Percentiles rank a stretch among this genome's conserved stretches.
Conservation (phyloP, 106 monocot species). For the Allium sativum region DNA sequence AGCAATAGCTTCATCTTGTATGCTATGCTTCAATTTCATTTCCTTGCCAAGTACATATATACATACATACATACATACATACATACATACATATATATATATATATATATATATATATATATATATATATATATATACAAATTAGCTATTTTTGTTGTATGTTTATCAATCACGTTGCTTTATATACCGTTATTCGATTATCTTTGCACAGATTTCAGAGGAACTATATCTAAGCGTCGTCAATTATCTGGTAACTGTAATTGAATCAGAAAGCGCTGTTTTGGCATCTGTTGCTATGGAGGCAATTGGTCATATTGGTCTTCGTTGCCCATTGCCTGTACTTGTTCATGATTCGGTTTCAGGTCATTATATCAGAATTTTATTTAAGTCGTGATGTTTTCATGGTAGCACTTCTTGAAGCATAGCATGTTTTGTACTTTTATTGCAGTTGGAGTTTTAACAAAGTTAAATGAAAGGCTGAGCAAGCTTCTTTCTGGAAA, state of each 20-base stretch:
- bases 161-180: background rate
- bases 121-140: no score
- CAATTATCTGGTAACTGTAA: constrained; percentile 42
- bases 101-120: no score
- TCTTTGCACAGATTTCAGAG: constrained; percentile 45
- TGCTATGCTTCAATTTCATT: no score
- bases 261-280: constrained; percentile 53
- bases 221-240: constrained; percentile 24
- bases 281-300: constrained; percentile 77
- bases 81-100: no score
- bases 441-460: constrained; percentile 45
- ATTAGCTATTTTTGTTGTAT: background rate
- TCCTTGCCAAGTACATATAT: no score
- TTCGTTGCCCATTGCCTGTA: constrained; percentile 49
- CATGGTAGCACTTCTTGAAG: no score
- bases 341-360: constrained; percentile 32
- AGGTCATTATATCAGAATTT: constrained; percentile 23
- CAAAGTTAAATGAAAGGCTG: constrained; percentile 47
- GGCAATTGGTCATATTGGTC: constrained; percentile 92
- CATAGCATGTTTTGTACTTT: background rate
- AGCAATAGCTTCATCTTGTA: no score
- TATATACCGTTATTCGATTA: background rate
- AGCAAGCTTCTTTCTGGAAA: constrained; percentile 55
- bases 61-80: no score
- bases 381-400: no score